A percentile compares a stretch with the other conserved stretches of the same genome.
These are phyloP conservation scores for Leccinum sublutescens DNA, from an alignment of 768 basidiomycete species.

Conservation along the genomic window DNA sequence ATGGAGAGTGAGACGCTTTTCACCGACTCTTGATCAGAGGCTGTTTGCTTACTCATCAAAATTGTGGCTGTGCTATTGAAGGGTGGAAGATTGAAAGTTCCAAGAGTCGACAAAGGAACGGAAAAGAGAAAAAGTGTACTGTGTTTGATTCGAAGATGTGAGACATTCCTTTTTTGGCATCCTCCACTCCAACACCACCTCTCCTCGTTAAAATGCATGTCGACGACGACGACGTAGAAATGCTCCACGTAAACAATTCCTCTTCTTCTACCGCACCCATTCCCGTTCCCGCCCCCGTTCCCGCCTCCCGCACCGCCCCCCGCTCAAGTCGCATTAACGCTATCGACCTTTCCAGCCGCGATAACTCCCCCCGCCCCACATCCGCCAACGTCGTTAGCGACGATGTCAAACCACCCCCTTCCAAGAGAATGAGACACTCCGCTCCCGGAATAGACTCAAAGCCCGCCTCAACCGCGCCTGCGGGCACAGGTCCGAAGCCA, in stretches of 20 bases:
- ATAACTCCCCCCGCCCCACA: slow-evolving; percentile 23
- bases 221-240: slow-evolving; percentile 32
- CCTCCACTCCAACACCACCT: slow-evolving; percentile 31
- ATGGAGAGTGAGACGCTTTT: too few species aligned
- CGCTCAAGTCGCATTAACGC: slow-evolving; percentile 17
- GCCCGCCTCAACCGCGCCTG: slow-evolving; percentile 27
- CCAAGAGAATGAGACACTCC: slow-evolving; percentile 30
- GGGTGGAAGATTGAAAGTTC: slow-evolving; percentile 18
- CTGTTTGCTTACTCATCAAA: slow-evolving; percentile 21
- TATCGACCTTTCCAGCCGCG: slow-evolving; percentile 31
- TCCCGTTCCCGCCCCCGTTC: neutral
- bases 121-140: slow-evolving; percentile 15
- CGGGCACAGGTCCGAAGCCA: slow-evolving; percentile 44
- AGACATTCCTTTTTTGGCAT: slow-evolving; percentile 39
- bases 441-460: slow-evolving; percentile 25
- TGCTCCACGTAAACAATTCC: slow-evolving; percentile 19
- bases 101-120: slow-evolving; percentile 24
- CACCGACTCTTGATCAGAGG: too few species aligned
- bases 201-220: neutral
- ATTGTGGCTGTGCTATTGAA: slow-evolving; percentile 14
- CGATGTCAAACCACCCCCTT: slow-evolving; percentile 28
- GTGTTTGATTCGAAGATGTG: slow-evolving; percentile 15
- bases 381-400: slow-evolving; percentile 19
- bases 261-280: neutral
- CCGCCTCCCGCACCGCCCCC: slow-evolving; percentile 9